Base-by-base conservation (phyloP, 768 basidiomycete genomes). In the Russula emetica region DNA sequence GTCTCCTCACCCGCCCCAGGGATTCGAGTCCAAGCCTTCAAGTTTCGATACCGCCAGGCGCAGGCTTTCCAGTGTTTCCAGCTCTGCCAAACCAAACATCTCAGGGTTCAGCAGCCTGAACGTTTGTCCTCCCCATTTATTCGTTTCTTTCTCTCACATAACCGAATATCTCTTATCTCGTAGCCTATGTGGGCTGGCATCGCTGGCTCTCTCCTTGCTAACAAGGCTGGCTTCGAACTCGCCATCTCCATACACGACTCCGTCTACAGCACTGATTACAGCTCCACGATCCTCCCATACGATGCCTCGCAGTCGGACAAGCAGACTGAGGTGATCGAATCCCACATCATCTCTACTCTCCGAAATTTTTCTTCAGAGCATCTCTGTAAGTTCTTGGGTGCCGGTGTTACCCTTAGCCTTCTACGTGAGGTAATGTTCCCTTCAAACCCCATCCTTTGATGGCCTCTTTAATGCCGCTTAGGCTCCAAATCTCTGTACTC, bases 101-200 rank as follows among this genome's bases (percentile, higher is more conserved):
- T 70, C 75, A 32, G 76, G 80, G 22, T 87, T 80, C 72, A 78
- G 86, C 64, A 86, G 83, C 68, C 80, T 90, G 69, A 85, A 83
- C 63, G 89, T 90, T 70, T 74, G 84, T 76, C 58, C 61, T 45
- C 40, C 28, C 47, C 42, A 40, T 24, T 58, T 59, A 26, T 45
- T 14, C 28, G 11, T 11, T 20, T 55, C 47, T 50, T 62, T 66
- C 54, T 57, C 54, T 54, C 59, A 65, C 66, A 61, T 72, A 57
- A 57, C 51, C 67, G 69, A 59, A 61, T 59, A 69, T 63, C 52
- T 14, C n/a, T 61, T 59, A 69, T 63, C 52, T 14, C n/a, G 16
- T 71, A 92, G 90, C 88, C 90, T 24, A 91, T 93, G 90, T 93
- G 90, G 90, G 88, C 86, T 65, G 91, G 88, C 70, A 79, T 92